Percentiles rank a stretch among this genome's conserved stretches.
Evolutionary conservation across 306 rosid genomes (phyloP).

Genomic region (Vigna reflexopilosa): DNA sequence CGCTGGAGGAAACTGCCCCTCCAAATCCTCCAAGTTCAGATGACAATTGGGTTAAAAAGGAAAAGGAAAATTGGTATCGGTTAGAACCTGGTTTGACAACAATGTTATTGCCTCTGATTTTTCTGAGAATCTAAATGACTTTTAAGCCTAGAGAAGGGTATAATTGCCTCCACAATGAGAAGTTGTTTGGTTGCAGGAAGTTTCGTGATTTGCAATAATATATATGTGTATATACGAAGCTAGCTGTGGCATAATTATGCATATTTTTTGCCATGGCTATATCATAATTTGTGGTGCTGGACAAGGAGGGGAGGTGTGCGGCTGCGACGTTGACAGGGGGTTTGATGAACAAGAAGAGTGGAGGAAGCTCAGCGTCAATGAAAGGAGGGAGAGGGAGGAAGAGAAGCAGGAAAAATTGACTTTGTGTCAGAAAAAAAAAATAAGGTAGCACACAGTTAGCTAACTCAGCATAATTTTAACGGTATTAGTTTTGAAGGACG

Average conservation of each 20-base stretch:
- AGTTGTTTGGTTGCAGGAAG: slow-evolving; percentile 30
- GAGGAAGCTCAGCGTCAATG: too few relatives aligned
- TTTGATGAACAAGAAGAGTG: too few relatives aligned
- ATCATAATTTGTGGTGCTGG: slow-evolving; percentile 31
- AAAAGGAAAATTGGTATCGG: slow-evolving; percentile 20
- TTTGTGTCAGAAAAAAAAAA: too few relatives aligned
- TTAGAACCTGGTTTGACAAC: slow-evolving; percentile 40
- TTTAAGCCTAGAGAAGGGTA: slow-evolving; percentile 36
- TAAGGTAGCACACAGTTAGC: too few relatives aligned
- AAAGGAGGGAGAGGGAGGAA: too few relatives aligned
- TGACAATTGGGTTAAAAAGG: not conserved
- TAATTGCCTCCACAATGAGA: slow-evolving; percentile 51
- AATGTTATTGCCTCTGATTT: slow-evolving; percentile 37
- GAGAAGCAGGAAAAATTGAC: too few relatives aligned
- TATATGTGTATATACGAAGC: slow-evolving; percentile 9
- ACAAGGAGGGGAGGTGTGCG: too few relatives aligned
- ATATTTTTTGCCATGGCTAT: slow-evolving; percentile 43
- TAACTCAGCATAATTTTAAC: too few relatives aligned
- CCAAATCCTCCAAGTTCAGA: slow-evolving; percentile 38
- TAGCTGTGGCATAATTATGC: slow-evolving; percentile 33
- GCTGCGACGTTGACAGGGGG: too few relatives aligned
- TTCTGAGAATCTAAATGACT: slow-evolving; percentile 29
- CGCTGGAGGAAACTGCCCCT: slow-evolving; percentile 31
- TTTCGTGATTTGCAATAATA: slow-evolving; percentile 43
- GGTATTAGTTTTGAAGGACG: too few relatives aligned